These are phyloP conservation scores for Pseudomicrostroma phylloplanum DNA, from an alignment of 1,284 basidiomycete species.

Conservation along the genomic window DNA sequence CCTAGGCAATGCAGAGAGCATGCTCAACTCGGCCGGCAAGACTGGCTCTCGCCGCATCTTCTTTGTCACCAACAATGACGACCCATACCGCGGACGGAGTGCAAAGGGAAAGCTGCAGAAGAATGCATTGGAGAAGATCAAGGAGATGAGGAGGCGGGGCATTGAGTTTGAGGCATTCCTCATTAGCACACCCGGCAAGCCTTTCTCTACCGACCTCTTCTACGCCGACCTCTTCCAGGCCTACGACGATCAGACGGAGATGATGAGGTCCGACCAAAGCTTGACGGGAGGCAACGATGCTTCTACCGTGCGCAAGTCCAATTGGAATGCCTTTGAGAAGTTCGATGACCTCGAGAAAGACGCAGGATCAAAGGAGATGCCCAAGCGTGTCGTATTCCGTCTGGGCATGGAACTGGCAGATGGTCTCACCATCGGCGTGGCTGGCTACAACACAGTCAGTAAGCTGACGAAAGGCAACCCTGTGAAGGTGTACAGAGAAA, in stretches of 20 bases:
- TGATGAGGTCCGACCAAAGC: constrained; percentile 5
- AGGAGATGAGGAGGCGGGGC: constrained; percentile 59
- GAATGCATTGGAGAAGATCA: constrained; percentile 31
- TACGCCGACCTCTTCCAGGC: constrained; percentile 53
- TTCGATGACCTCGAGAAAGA: constrained; percentile 46
- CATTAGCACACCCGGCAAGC: constrained; percentile 64
- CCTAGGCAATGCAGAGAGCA: constrained; percentile 59
- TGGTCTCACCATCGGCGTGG: constrained; percentile 64
- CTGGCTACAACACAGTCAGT: constrained; percentile 59
- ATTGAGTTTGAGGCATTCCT: constrained; percentile 86
- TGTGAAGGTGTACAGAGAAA: constrained; percentile 60
- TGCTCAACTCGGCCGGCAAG: constrained; percentile 58
- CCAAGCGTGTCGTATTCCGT: constrained; percentile 79
- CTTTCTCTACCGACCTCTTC: constrained; percentile 62
- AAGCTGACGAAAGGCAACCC: constrained; percentile 31
- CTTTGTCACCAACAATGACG: constrained; percentile 83
- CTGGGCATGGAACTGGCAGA: constrained; percentile 70
- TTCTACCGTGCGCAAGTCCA: constrained; percentile 14
- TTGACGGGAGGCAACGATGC: constrained; percentile 16
- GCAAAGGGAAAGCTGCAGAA: constrained; percentile 17
- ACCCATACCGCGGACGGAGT: constrained; percentile 53
- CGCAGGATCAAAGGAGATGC: constrained; percentile 59
- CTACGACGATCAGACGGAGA: constrained; percentile 40
- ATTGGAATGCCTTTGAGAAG: constrained; percentile 21
- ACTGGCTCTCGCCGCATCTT: constrained; percentile 84